Conservation (phyloP, 305 asterid species). For the Fraxinus albicans region DNA sequence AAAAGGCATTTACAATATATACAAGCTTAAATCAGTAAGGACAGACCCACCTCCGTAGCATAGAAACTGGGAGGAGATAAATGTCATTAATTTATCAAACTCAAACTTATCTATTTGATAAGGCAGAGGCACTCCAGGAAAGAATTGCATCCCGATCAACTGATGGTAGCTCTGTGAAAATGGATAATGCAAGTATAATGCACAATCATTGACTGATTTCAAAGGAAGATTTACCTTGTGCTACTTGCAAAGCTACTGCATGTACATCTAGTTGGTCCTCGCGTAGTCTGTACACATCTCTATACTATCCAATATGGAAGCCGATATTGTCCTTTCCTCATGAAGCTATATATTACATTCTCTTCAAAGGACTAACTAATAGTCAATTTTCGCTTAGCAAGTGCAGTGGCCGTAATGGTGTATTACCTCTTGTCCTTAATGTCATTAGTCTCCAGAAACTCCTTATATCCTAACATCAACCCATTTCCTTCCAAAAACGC, state of each 20-base stretch:
- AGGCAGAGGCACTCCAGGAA: constrained; percentile 68
- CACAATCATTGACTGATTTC: background rate
- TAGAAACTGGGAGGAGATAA: background rate
- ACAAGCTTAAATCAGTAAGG: background rate
- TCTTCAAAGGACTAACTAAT: no score
- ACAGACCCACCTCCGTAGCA: background rate
- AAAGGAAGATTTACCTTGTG: constrained; percentile 58
- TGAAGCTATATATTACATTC: no score
- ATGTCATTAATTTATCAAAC: background rate
- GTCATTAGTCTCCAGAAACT: no score
- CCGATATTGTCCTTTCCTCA: no score
- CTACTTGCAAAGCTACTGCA: constrained; percentile 78
- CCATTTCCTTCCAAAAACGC: no score
- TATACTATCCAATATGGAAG: no score
- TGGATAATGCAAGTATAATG: constrained; percentile 12
- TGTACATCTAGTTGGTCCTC: constrained; percentile 86
- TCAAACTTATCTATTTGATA: constrained; percentile 44
- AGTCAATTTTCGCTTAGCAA: no score
- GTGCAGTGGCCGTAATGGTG: no score
- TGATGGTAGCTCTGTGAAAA: constrained; percentile 72
- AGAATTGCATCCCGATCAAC: constrained; percentile 89
- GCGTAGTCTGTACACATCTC: constrained; percentile 75
- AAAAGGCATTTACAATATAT: background rate
- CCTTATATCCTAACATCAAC: no score
- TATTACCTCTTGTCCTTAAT: no score